A percentile compares a stretch with the other conserved stretches of the same genome.
phyloP scores from a whole-genome alignment of 305 asterid genomes.

The Plantago coronopus region DNA sequence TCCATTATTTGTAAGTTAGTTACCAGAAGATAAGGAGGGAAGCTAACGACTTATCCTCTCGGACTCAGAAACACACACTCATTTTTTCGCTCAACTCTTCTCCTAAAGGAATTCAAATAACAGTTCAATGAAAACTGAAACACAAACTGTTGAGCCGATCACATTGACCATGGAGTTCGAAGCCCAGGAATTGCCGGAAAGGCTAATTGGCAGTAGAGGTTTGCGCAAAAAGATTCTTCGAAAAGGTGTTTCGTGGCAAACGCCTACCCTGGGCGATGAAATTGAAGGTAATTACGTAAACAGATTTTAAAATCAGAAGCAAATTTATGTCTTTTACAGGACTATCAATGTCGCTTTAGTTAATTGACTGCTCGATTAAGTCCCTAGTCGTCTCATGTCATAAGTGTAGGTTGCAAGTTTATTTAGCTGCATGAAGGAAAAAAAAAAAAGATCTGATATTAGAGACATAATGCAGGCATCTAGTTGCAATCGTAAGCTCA shows the following conservation, averaged over 20 bases:
- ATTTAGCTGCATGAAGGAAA: no score
- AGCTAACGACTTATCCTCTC: constrained; percentile 47
- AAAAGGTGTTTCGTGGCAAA: constrained; percentile 54
- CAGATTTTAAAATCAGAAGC: no score
- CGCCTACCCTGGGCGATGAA: constrained; percentile 64
- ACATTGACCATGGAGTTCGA: constrained; percentile 4
- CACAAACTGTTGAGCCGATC: constrained; percentile 11
- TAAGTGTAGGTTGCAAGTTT: no score
- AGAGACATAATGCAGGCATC: no score
- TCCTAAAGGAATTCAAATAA: background rate
- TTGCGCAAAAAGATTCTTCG: constrained; percentile 34
- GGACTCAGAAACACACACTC: constrained; percentile 17
- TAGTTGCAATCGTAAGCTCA: no score
- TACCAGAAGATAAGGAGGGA: constrained; percentile 30
- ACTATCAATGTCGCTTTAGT: no score
- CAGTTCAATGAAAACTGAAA: constrained; percentile 6
- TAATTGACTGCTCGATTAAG: no score
- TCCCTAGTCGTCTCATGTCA: no score
- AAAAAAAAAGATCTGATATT: no score
- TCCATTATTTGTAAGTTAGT: constrained; percentile 25
- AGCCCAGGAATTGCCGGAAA: constrained; percentile 17
- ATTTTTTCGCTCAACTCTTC: constrained; percentile 19
- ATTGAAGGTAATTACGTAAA: constrained; percentile 35
- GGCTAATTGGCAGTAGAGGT: constrained; percentile 34
- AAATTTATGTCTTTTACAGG: no score